Conservation (phyloP, 2,329 filamentous ascomycete genomes). For the Phoma sp. region DNA sequence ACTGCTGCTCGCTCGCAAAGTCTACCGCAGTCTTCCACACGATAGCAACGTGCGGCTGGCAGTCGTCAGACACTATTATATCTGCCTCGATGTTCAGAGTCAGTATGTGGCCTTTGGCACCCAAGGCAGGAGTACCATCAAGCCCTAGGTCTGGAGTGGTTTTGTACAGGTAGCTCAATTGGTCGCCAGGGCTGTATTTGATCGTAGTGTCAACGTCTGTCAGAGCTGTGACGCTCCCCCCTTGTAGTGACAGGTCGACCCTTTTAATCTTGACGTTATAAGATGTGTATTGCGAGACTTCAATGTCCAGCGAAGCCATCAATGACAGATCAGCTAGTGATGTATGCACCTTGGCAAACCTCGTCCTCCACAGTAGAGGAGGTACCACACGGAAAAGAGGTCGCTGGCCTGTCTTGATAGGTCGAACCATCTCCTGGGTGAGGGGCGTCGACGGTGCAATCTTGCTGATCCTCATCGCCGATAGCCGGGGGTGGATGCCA, state of each 20-base stretch:
- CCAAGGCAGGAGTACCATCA: conserved; percentile 59
- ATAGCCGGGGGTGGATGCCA: conserved; percentile 71
- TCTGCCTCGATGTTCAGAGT: conserved; percentile 68
- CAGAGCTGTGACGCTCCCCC: conserved; percentile 65
- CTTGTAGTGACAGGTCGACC: conserved; percentile 64
- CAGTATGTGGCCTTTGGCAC: conserved; percentile 51
- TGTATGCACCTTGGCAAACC: conserved; percentile 72
- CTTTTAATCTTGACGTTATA: conserved; percentile 70
- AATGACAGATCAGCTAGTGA: conserved; percentile 61
- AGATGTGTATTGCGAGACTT: conserved; percentile 74
- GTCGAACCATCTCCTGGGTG: conserved; percentile 66
- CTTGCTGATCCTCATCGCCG: conserved; percentile 75
- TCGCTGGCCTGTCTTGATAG: conserved; percentile 69
- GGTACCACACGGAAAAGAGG: conserved; percentile 71
- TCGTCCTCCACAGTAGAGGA: conserved; percentile 74
- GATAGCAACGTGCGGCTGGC: conserved; percentile 69
- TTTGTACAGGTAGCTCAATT: conserved; percentile 77
- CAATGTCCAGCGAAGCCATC: conserved; percentile 75
- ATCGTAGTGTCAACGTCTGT: conserved; percentile 61
- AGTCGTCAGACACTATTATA: conserved; percentile 64
- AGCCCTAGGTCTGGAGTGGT: conserved; percentile 55
- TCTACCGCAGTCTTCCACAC: conserved; percentile 74
- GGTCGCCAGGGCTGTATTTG: conserved; percentile 73
- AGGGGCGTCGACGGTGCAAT: conserved; percentile 72
- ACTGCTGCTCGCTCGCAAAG: conserved; percentile 62